Base-by-base conservation (phyloP, 495 filamentous ascomycete genomes). In the Lasiosphaeris hirsuta region DNA sequence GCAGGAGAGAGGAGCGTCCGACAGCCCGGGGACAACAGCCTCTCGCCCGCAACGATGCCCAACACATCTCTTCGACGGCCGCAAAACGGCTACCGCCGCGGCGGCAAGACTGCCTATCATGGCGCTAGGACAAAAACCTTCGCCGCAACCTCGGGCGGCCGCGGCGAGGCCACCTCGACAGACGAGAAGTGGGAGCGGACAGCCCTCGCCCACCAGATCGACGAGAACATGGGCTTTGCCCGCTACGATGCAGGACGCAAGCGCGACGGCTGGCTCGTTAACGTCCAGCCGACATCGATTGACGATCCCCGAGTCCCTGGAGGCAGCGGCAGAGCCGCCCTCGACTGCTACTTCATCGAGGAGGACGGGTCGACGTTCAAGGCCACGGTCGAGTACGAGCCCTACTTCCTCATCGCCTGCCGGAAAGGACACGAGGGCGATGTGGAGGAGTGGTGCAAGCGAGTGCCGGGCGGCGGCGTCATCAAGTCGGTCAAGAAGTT, bases 301-400 rank as follows among this genome's bases (percentile, higher is more conserved):
- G 88, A 95, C 67, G 93, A 97, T 71, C 79, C 90, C 17, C 90
- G 90, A 57, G 76, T 90, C 5, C 84, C 85, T 10, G 86, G 88
- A 53, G 72, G 93, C 40, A 77, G 71, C 45, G 92, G 93, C 45
- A 82, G 91, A 59, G 90, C 94, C 2, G 94, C 87, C 7, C 86
- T 99, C 52, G 95, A 99, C 72, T 97, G 87, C 73, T 99, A 96
- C 73, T 97, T 99, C 73, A 84, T 99, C 47, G 91, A 94, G 66
- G 90, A 97, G 53, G 89, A 92, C 65, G 92, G 93, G 10, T 82
- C 83, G 18, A 96, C 89, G 19, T 99, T 97, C 81, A 97, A 97
- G 72, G 92, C 94, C 40, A 97, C 93, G 15, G 76, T 97, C 57
- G 90, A 95, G 71, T 96, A 96, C 67, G 92, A 97, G 69, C 94